Evolutionary conservation across 352 stramenopile species (phyloP), one percentile per base, ranked within the genome.

Genomic region (Peronosclerospora sorghi): DNA sequence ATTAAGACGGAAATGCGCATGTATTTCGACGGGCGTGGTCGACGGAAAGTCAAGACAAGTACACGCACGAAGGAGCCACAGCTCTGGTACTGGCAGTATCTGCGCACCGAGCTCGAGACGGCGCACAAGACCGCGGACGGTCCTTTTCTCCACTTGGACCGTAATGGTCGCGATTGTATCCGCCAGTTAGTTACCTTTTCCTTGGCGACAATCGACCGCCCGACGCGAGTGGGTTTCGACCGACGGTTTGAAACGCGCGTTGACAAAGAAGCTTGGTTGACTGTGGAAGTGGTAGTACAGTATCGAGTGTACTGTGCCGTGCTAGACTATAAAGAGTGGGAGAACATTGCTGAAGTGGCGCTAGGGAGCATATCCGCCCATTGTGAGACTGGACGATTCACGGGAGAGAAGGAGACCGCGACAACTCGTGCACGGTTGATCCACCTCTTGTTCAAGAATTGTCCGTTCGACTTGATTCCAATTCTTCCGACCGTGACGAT

Each of bases 251-350:
- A 68, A 38, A 60, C 41, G n/a, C 52, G 50, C 5, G 59, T 90
- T n/a, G 77, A 90, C 38, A 71, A 64, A 12, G 72, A 80, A 34
- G 79, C 72, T 19, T 91, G 73, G 73, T 58, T 79, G 30, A 75
- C 62, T 21, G 54, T 87, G 32, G 51, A 71, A 24, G 51, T 74
- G 17, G 17, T 89, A 2, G 61, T 74, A 8, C 58, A 73, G 23
- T 75, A 68, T 43, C 67, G 67, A 37, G 73, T 82, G 1, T 90
- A 90, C 46, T 90, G 74, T 34, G 65, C 62, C 5, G 59, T 90
- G 24, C 24, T 90, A 9, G 52, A 72, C 9, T 57, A 70, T 18
- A 51, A 53, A 15, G 51, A 80, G 21, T 56, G 84, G 35, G 55
- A 73, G 24, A 64, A 80, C 12, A 56, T 73, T 18, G 39, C 81